Conservation (phyloP, 2,329 filamentous ascomycete genomes). For the Sarocladiaceae sp. region DNA sequence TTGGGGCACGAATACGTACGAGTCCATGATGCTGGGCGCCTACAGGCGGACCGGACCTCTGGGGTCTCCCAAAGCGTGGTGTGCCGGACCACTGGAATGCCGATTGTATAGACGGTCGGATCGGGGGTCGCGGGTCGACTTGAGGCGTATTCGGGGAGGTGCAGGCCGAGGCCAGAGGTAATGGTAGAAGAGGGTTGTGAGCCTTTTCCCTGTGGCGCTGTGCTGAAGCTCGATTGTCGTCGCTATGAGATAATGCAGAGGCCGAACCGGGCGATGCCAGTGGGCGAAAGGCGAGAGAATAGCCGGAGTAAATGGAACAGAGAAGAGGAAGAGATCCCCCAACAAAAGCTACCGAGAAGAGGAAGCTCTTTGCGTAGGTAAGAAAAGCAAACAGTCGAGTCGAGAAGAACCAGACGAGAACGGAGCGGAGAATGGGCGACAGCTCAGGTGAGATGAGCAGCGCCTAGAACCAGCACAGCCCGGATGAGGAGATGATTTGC, state of each 20-base stretch:
- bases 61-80: background rate
- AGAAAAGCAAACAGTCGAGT: too few species aligned
- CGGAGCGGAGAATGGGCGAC: slow-evolving; percentile 2
- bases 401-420: too few species aligned
- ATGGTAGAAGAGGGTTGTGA: too few species aligned
- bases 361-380: too few species aligned
- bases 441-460: too few species aligned
- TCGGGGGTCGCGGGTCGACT: background rate
- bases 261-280: background rate
- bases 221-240: too few species aligned
- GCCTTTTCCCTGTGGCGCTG: too few species aligned
- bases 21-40: slow-evolving; percentile 10
- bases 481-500: background rate
- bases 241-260: too few species aligned
- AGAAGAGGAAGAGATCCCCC: background rate
- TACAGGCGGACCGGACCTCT: background rate
- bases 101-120: background rate
- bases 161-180: too few species aligned
- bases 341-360: too few species aligned
- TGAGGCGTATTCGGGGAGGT: too few species aligned
- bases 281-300: background rate
- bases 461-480: slow-evolving; percentile 6
- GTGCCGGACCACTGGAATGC: background rate
- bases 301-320: background rate
- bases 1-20: slow-evolving; percentile 10